Percentiles rank a stretch among this genome's conserved stretches.
Evolutionary conservation across 1,284 basidiomycete genomes (phyloP).

Genomic region (Ceratobasidium sp.): DNA sequence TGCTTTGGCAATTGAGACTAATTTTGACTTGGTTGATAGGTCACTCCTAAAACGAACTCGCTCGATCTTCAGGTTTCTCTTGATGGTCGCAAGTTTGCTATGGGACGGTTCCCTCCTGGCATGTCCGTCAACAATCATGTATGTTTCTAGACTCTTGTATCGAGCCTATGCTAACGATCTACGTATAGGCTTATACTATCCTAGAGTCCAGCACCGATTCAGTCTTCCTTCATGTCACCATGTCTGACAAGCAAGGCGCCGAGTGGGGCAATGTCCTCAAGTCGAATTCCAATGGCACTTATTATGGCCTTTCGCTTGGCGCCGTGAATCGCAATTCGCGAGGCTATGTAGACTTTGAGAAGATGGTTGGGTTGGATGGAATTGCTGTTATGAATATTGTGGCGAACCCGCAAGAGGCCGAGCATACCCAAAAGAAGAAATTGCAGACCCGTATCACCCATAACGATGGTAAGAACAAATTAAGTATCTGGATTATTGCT

Average conservation of each 20-base stretch:
- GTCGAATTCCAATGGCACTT: constrained; percentile 98
- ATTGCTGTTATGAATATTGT: constrained; percentile 95
- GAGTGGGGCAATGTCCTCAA: constrained; percentile 95
- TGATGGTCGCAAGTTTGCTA: constrained; percentile 86
- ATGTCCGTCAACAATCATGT: constrained; percentile 91
- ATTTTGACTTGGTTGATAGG: too few species aligned
- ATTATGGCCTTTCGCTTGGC: constrained; percentile 88
- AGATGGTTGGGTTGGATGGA: constrained; percentile 95
- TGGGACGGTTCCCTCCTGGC: constrained; percentile 89
- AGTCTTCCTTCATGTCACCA: constrained; percentile 96
- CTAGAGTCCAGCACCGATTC: constrained; percentile 94
- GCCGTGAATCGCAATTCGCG: constrained; percentile 89
- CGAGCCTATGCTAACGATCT: constrained; percentile 20
- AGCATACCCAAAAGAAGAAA: constrained; percentile 79
- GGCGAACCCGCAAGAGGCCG: constrained; percentile 81
- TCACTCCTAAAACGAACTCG: constrained; percentile 69
- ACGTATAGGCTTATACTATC: constrained; percentile 85
- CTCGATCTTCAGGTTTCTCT: constrained; percentile 92
- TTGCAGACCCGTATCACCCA: constrained; percentile 92
- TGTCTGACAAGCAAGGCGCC: constrained; percentile 77
- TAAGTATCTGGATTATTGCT: too few species aligned
- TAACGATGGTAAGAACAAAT: constrained; percentile 96
- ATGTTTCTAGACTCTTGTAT: constrained; percentile 53
- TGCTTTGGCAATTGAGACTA: too few species aligned
- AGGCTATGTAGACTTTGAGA: constrained; percentile 98